Percentiles rank a stretch among this genome's conserved stretches.
Evolutionary conservation across 129 eudicot species (phyloP).

Genomic region (Helianthus annuus): HanXRQr2.0-SUNRISE NC_035440.2:89525039-89525538

Average conservation of each 20-base stretch:
- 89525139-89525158: slow-evolving; percentile 4
- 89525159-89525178: not conserved
- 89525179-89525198: slow-evolving; percentile 1
- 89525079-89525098: slow-evolving; percentile 98
- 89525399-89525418: too few relatives aligned
- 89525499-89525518: too few relatives aligned
- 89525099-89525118: slow-evolving; percentile 6
- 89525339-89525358: too few relatives aligned
- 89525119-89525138: not conserved
- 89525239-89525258: not conserved
- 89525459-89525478: too few relatives aligned
- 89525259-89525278: not conserved
- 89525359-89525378: too few relatives aligned
- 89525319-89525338: not conserved
- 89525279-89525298: not conserved
- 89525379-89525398: too few relatives aligned
- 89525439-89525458: too few relatives aligned
- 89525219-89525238: not conserved
- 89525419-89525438: too few relatives aligned
- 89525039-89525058: slow-evolving; percentile 99
- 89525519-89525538: too few relatives aligned
- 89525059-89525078: slow-evolving; percentile 85
- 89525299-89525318: not conserved
- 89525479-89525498: too few relatives aligned
- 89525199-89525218: not conserved